These are phyloP conservation scores for Cryphonectria naterciae DNA, from an alignment of 2,329 filamentous ascomycete genomes.

Conservation along the genomic window DNA sequence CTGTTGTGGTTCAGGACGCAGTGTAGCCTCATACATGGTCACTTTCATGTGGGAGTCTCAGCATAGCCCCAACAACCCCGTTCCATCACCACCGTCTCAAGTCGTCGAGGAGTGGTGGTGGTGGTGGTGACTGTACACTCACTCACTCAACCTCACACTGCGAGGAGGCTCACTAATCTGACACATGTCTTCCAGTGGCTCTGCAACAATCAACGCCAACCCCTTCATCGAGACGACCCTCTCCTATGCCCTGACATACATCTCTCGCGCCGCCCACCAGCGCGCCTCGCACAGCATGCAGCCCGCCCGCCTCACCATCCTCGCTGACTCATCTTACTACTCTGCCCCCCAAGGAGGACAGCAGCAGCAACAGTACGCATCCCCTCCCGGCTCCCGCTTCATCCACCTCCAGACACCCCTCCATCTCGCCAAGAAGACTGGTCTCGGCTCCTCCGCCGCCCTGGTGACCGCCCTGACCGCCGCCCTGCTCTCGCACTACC, in stretches of 20 bases:
- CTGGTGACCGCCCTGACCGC: conserved; percentile 87
- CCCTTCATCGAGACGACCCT: conserved; percentile 92
- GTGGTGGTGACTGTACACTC: neutral
- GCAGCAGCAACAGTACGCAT: conserved; percentile 33
- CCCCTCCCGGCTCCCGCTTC: conserved; percentile 59
- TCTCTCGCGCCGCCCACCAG: conserved; percentile 51
- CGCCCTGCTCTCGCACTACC: conserved; percentile 76
- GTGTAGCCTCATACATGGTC: neutral
- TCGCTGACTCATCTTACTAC: conserved; percentile 97
- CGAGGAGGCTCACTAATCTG: neutral
- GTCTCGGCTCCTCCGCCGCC: conserved; percentile 91
- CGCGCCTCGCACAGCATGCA: conserved; percentile 57
- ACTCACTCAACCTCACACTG: neutral
- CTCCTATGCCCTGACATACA: conserved; percentile 84
- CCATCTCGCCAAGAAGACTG: conserved; percentile 86
- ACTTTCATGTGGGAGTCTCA: neutral
- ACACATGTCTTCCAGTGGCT: conserved; percentile 43
- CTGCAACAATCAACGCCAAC: conserved; percentile 58
- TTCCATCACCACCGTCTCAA: neutral
- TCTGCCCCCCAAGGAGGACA: conserved; percentile 47
- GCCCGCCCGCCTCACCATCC: conserved; percentile 77
- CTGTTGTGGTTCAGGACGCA: neutral
- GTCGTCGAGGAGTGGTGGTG: too few species aligned
- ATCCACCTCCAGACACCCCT: conserved; percentile 77
- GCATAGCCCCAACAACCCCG: neutral